These are phyloP conservation scores for Rhodocollybia butyracea DNA, from an alignment of 768 basidiomycete species.

Conservation along the genomic window DNA sequence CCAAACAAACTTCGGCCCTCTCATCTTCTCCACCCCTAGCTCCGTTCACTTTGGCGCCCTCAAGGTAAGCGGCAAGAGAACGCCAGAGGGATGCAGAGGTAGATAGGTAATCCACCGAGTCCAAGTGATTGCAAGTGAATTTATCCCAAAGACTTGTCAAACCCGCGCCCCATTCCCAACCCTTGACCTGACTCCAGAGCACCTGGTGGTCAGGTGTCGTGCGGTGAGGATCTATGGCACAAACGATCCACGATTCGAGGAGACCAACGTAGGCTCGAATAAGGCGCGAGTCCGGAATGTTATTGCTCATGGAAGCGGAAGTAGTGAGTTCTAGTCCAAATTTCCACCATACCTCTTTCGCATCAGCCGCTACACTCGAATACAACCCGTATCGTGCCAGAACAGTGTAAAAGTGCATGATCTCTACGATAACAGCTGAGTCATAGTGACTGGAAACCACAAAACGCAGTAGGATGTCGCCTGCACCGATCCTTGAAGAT, in stretches of 20 bases:
- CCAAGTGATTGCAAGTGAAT: background rate
- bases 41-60: conserved; percentile 73
- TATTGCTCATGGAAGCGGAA: no score
- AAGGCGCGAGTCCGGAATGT: conserved; percentile 10
- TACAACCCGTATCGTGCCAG: conserved; percentile 81
- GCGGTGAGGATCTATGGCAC: conserved; percentile 87
- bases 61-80: conserved; percentile 64
- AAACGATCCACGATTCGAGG: conserved; percentile 71
- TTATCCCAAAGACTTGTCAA: conserved; percentile 34
- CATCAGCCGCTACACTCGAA: conserved; percentile 63
- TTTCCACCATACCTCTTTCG: conserved; percentile 26
- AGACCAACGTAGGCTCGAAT: conserved; percentile 52
- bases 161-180: conserved; percentile 72
- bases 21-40: conserved; percentile 65
- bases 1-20: conserved; percentile 29
- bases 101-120: conserved; percentile 14
- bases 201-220: conserved; percentile 87
- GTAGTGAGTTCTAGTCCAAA: no score
- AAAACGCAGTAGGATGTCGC: conserved; percentile 70
- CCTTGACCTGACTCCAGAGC: conserved; percentile 83
- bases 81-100: conserved; percentile 40
- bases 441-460: conserved; percentile 49
- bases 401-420: conserved; percentile 58
- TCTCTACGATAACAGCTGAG: conserved; percentile 53
- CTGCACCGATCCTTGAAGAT: background rate